Conservation (phyloP, 2,329 filamentous ascomycete genomes). For the Acrodontium crateriforme region DNA sequence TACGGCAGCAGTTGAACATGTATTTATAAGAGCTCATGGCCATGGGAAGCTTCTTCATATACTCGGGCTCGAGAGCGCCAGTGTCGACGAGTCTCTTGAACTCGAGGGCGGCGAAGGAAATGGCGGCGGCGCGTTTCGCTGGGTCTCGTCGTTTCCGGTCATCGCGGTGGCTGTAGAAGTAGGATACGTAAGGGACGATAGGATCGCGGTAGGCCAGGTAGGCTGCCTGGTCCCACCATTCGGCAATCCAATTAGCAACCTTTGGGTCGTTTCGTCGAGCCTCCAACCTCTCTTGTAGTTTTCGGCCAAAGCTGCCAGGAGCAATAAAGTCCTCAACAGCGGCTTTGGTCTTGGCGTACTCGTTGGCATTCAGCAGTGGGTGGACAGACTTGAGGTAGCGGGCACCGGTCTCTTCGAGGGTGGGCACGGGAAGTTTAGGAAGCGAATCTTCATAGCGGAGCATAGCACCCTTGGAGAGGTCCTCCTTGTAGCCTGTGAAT, state of each 20-base stretch:
- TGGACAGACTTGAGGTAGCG: constrained; percentile 71
- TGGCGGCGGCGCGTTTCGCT: constrained; percentile 81
- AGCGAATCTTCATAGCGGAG: constrained; percentile 78
- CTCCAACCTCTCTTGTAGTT: constrained; percentile 76
- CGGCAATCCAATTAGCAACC: constrained; percentile 83
- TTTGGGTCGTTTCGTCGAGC: constrained; percentile 67
- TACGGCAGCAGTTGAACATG: constrained; percentile 94
- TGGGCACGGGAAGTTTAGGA: constrained; percentile 63
- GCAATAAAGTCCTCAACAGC: constrained; percentile 80
- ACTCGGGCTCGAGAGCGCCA: constrained; percentile 81
- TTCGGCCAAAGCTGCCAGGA: constrained; percentile 69
- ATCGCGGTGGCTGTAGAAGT: constrained; percentile 98
- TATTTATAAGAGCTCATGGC: constrained; percentile 98
- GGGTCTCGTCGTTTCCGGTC: constrained; percentile 79
- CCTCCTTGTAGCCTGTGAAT: constrained; percentile 60
- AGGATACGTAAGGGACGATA: constrained; percentile 94
- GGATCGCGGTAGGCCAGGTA: constrained; percentile 91
- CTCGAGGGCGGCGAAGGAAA: constrained; percentile 71
- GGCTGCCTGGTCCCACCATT: constrained; percentile 96
- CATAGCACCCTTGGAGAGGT: constrained; percentile 66
- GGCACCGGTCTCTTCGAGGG: constrained; percentile 66
- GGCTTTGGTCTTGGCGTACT: constrained; percentile 61
- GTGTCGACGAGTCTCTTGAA: constrained; percentile 88
- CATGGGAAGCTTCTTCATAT: constrained; percentile 95
- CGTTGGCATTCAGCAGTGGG: constrained; percentile 53